These are phyloP conservation scores for Tremellales sp. DNA, from an alignment of 1,284 basidiomycete species.

Conservation along the genomic window DNA sequence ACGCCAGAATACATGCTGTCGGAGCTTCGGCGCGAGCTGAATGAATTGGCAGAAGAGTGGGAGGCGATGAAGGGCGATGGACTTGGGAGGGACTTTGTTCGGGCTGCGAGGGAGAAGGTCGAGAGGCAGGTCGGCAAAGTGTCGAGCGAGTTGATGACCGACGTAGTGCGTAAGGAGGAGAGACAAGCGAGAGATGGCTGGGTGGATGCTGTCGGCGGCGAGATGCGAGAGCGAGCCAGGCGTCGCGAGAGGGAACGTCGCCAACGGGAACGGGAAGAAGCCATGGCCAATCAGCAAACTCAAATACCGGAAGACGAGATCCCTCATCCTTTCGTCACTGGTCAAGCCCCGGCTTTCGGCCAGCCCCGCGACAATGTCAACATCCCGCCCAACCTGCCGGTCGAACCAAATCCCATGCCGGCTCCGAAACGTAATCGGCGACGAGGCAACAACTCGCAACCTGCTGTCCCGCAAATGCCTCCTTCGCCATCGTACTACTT, in stretches of 20 bases:
- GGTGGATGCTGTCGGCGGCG: conserved; percentile 37
- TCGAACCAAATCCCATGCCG: conserved; percentile 43
- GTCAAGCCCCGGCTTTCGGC: conserved; percentile 6
- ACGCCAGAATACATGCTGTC: conserved; percentile 75
- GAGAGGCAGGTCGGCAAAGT: conserved; percentile 73
- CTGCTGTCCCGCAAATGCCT: conserved; percentile 24
- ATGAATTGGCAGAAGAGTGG: conserved; percentile 58
- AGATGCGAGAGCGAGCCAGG: conserved; percentile 48
- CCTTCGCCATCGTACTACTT: conserved; percentile 66
- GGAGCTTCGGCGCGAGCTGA: conserved; percentile 70
- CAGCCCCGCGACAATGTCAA: conserved; percentile 9
- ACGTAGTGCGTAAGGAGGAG: conserved; percentile 41
- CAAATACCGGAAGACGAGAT: conserved; percentile 9
- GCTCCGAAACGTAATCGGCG: conserved; percentile 25
- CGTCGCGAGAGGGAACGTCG: conserved; percentile 45
- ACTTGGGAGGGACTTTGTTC: conserved; percentile 73
- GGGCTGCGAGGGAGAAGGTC: conserved; percentile 70
- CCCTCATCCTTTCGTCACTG: conserved; percentile 16
- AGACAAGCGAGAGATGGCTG: conserved; percentile 37
- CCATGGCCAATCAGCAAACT: conserved; percentile 6
- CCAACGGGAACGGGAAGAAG: conserved; percentile 29
- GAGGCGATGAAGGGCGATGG: conserved; percentile 64
- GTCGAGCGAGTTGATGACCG: conserved; percentile 62
- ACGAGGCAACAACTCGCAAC: conserved; percentile 26
- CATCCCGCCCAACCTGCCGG: conserved; percentile 32